These are phyloP conservation scores for Starmerella khaoyaiensis DNA, from an alignment of 805 yeast genomes.

Conservation along the genomic window DNA sequence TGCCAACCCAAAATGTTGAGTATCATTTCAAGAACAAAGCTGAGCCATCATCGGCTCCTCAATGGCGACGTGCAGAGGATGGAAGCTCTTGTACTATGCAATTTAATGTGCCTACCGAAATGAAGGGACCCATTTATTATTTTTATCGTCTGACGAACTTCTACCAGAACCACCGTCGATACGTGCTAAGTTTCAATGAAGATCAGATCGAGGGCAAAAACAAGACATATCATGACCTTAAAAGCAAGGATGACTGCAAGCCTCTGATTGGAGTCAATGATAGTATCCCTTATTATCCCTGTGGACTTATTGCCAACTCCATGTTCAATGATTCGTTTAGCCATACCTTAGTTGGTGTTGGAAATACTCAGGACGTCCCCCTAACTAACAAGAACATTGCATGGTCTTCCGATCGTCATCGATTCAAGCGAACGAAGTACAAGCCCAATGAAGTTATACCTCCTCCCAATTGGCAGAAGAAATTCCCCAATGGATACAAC, in stretches of 20 bases:
- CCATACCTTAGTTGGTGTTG: slow-evolving; percentile 32
- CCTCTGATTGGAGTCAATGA: slow-evolving; percentile 36
- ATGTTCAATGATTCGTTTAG: slow-evolving; percentile 77
- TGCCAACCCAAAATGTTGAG: slow-evolving; percentile 47
- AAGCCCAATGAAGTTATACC: slow-evolving; percentile 64
- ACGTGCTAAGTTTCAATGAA: slow-evolving; percentile 73
- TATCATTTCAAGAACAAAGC: slow-evolving; percentile 46
- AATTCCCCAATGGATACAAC: slow-evolving; percentile 82
- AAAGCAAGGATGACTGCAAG: slow-evolving; percentile 41
- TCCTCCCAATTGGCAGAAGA: slow-evolving; percentile 79
- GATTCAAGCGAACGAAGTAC: slow-evolving; percentile 64
- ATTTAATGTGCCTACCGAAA: slow-evolving; percentile 58
- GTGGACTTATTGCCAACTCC: slow-evolving; percentile 91
- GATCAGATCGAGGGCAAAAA: slow-evolving; percentile 71
- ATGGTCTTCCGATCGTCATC: slow-evolving; percentile 65
- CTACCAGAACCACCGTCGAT: slow-evolving; percentile 88
- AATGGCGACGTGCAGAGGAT: slow-evolving; percentile 46
- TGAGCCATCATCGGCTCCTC: slow-evolving; percentile 34
- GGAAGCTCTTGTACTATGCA: slow-evolving; percentile 48
- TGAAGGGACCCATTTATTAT: slow-evolving; percentile 57
- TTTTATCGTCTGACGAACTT: slow-evolving; percentile 84
- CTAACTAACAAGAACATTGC: slow-evolving; percentile 55
- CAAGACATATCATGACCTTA: slow-evolving; percentile 39
- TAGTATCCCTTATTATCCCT: slow-evolving; percentile 72
- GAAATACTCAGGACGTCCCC: slow-evolving; percentile 27